Conservation (phyloP, 306 rosid species). For the Elaeagnus macrophylla region DNA sequence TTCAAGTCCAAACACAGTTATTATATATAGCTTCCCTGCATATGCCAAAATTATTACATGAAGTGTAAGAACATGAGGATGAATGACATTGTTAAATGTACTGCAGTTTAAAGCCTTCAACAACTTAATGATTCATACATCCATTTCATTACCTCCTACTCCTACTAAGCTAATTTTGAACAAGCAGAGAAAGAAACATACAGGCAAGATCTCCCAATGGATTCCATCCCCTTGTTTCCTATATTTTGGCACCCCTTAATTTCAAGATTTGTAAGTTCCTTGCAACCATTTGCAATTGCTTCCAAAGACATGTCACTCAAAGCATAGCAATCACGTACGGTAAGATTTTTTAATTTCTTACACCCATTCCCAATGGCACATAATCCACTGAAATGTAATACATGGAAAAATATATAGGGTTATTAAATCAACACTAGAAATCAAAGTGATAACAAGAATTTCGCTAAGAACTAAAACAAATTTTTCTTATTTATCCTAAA, state of each 20-base stretch:
- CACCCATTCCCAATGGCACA: slow-evolving; percentile 70
- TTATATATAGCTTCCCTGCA: too few relatives aligned
- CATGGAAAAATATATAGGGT: slow-evolving; percentile 13
- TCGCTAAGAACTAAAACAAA: neutral
- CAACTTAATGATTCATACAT: neutral
- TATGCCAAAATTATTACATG: too few relatives aligned
- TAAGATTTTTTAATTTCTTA: slow-evolving; percentile 78
- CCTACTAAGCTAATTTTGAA: slow-evolving; percentile 15
- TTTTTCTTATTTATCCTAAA: neutral
- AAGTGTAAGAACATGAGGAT: slow-evolving; percentile 4
- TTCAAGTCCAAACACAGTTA: too few relatives aligned
- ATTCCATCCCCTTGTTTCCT: slow-evolving; percentile 71
- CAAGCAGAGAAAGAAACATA: slow-evolving; percentile 36
- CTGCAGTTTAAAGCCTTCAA: neutral
- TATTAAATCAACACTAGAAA: slow-evolving; percentile 4
- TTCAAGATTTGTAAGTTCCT: slow-evolving; percentile 85
- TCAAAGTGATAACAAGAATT: neutral
- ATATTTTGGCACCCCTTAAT: slow-evolving; percentile 95
- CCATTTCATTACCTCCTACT: slow-evolving; percentile 10
- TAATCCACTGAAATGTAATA: slow-evolving; percentile 54
- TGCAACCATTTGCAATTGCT: slow-evolving; percentile 83
- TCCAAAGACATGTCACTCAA: slow-evolving; percentile 86
- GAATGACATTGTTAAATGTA: neutral
- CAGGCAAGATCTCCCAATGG: slow-evolving; percentile 80
- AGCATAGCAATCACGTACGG: slow-evolving; percentile 78